phyloP scores from a whole-genome alignment of 176 grass and related monocot genomes.

The Triticum turgidum region DNA sequence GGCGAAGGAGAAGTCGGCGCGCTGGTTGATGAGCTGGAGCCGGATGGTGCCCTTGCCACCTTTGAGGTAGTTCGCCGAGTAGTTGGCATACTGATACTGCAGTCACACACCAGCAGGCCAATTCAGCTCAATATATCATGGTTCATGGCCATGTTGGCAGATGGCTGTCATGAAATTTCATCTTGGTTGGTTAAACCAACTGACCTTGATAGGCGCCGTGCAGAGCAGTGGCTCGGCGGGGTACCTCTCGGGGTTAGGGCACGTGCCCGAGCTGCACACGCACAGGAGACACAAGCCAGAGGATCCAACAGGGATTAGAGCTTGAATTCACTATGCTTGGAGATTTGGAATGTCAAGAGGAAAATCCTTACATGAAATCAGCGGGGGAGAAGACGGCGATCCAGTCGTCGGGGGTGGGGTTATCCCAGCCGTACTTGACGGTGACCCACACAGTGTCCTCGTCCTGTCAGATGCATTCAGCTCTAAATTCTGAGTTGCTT shows the following conservation, averaged over 20 bases:
- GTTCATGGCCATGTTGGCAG: background rate
- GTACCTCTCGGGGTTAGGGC: constrained; percentile 39
- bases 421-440: constrained; percentile 43
- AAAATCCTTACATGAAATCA: constrained; percentile 47
- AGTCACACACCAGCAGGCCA: background rate
- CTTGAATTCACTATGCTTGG: background rate
- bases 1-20: constrained; percentile 74
- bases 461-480: constrained; percentile 31
- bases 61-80: constrained; percentile 44
- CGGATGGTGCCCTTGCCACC: constrained; percentile 51
- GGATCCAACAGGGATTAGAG: background rate
- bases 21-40: constrained; percentile 81
- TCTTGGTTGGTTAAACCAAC: background rate
- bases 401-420: constrained; percentile 59
- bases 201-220: constrained; percentile 83
- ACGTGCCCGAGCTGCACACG: constrained; percentile 45
- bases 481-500: background rate
- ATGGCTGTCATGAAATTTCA: background rate
- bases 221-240: constrained; percentile 58
- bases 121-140: background rate
- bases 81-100: constrained; percentile 78
- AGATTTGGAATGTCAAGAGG: background rate
- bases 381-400: constrained; percentile 88
- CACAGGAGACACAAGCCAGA: background rate
- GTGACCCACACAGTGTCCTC: constrained; percentile 70